Evolutionary conservation across 768 basidiomycete genomes (phyloP), one percentile per base, ranked within the genome.

Genomic region (Suillus discolor): DNA sequence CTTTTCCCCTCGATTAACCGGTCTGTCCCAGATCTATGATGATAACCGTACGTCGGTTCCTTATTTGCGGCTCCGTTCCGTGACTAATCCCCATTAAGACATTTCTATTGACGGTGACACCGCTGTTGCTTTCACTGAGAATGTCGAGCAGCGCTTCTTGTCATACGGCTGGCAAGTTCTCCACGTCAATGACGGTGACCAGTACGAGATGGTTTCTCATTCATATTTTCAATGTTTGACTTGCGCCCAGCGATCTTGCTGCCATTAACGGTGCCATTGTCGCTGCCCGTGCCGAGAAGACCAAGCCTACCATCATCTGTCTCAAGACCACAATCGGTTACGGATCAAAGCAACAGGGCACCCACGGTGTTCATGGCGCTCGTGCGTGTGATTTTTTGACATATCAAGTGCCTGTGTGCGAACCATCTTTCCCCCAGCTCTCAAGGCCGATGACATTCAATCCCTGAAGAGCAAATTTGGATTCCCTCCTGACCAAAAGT

Each of bases 61-160:
- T 59, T 36, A 64, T 66, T 54, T 23, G 38, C 62, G 54, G 13
- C 39, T 18, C 65, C n/a, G 34, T n/a, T 1, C 13, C 11, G 25
- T 64, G 13, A 59, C n/a, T 42, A 66, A 55, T 54, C 20, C 41
- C 60, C 60, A 38, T 55, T 57, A 63, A 95, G 93, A 95, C 78
- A 98, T 98, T 77, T 94, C 96, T 68, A 97, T 98, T 72, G 96
- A 98, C 75, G 96, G 96, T 68, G 88, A 94, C 79, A 98, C 96
- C 69, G 87, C 87, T 64, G 85, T 90, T 64, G 92, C 96, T 20
- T 98, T 98, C 84, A 98, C 96, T 51, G 96, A 98, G 79, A 88
- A 97, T 71, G 94, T 97, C 63, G 87, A 86, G 71, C 88, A 90
- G 74, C 89, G 96, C 64, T 97, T 96, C 85, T 80, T 89, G 74